Evolutionary conservation across 495 filamentous ascomycete species (phyloP), one percentile per base, ranked within the genome.

Genomic region (Trichodelitschia bisporula): DNA sequence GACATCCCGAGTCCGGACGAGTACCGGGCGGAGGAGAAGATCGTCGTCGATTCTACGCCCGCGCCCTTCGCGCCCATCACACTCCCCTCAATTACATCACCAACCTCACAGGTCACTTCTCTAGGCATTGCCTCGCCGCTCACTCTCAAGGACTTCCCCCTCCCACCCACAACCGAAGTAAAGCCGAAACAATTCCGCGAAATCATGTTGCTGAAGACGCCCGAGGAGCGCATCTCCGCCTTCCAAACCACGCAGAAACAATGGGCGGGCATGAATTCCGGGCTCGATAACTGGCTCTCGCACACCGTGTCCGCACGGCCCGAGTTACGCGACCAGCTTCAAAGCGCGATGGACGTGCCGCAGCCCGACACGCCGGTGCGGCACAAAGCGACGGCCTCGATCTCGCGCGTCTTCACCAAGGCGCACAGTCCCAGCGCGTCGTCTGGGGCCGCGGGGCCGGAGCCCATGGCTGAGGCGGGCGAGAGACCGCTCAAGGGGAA

Each of bases 201-300:
- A 21, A 84, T 86, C 28, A 52, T 78, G 29, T 62, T 62, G 3
- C 53, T 78, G 19, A 57, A 60, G 13, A 55, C 61, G 4, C 40
- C 62, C 0, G 41, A 57, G 15, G 72, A 82, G 23, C 66, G 78
- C 15, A 71, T 80, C 27, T 49, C 56, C 20, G 64, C 66, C 1
- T 86, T 69, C 43, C 61, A 78, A 37, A 62, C 66, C 19, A 72
- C 73, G 0, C 60, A 77, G 28, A 50, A 58, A 11, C 68, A 77
- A 31, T 79, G 77, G 37, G 70, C 73, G 1, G 49, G 56, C 6
- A 61, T 72, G 32, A 64, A 90, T 32, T 71, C 71, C 4, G 79
- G 82, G 2, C 50, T 92, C 8, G 49, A 53, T n/a, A 52, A 71
- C 30, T 92, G 82, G 82, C 50, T 90, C 29, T 36, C 53, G 13